phyloP scores from a whole-genome alignment of 1,139 yeast genomes.

The Yamadazyma jaroonii region DNA sequence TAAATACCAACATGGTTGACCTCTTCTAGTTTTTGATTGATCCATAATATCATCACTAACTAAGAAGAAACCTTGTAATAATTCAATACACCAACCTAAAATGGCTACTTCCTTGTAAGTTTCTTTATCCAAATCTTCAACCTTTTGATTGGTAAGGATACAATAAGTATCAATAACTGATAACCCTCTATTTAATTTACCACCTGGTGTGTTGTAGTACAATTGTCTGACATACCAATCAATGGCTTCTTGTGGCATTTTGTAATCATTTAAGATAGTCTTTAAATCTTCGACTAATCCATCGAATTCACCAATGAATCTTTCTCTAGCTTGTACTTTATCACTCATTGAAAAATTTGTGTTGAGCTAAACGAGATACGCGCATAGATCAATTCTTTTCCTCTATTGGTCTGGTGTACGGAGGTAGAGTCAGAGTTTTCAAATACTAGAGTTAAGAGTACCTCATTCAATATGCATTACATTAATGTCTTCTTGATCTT shows the following conservation, averaged over 20 bases:
- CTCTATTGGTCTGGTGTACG: neutral
- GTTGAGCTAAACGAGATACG: constrained; percentile 3
- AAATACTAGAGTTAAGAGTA: no score
- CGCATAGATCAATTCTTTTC: neutral
- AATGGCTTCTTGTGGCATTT: constrained; percentile 84
- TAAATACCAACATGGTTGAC: constrained; percentile 98
- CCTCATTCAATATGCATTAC: constrained; percentile 1
- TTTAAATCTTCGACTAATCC: constrained; percentile 74
- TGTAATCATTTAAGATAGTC: constrained; percentile 60
- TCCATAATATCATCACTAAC: constrained; percentile 99
- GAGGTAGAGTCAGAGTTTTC: neutral
- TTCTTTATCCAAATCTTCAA: constrained; percentile 56
- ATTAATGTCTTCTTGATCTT: constrained; percentile 30
- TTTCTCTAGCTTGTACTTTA: constrained; percentile 21
- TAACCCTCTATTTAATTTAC: constrained; percentile 93
- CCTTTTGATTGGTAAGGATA: constrained; percentile 62
- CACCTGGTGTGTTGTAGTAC: constrained; percentile 91
- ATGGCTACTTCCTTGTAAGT: constrained; percentile 85
- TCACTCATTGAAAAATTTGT: constrained; percentile 5
- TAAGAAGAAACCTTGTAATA: constrained; percentile 92
- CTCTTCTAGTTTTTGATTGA: constrained; percentile 93
- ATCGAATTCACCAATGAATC: constrained; percentile 75
- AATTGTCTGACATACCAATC: constrained; percentile 78
- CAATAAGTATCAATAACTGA: constrained; percentile 93
- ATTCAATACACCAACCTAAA: constrained; percentile 94